These are phyloP conservation scores for Deakozyma indianensis DNA, from an alignment of 805 yeast species.

Conservation along the genomic window DNA sequence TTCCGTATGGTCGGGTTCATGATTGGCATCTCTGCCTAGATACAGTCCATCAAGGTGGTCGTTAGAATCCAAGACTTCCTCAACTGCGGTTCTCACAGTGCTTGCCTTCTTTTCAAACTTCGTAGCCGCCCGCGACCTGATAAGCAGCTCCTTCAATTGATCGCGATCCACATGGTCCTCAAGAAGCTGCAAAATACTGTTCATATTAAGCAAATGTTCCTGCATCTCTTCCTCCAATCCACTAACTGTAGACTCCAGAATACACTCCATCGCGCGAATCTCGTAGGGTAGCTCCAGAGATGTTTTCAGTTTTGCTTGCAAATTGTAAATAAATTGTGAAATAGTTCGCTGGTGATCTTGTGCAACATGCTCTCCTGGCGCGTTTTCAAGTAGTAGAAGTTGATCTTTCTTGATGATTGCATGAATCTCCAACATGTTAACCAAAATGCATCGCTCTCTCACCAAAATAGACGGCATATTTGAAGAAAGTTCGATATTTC, in stretches of 20 bases:
- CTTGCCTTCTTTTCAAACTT: slow-evolving; percentile 62
- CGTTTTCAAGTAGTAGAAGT: slow-evolving; percentile 50
- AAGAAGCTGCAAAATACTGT: slow-evolving; percentile 47
- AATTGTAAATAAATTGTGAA: slow-evolving; percentile 71
- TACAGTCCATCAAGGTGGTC: slow-evolving; percentile 76
- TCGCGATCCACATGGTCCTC: slow-evolving; percentile 73
- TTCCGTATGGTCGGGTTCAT: slow-evolving; percentile 40
- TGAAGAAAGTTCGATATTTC: slow-evolving; percentile 62
- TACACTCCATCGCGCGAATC: slow-evolving; percentile 70
- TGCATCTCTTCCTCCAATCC: slow-evolving; percentile 63
- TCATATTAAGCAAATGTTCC: slow-evolving; percentile 42
- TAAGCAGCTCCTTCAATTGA: slow-evolving; percentile 55
- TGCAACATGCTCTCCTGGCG: slow-evolving; percentile 13
- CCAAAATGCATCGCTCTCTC: slow-evolving; percentile 39
- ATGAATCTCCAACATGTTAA: slow-evolving; percentile 48
- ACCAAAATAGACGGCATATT: slow-evolving; percentile 55
- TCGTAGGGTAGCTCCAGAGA: slow-evolving; percentile 47
- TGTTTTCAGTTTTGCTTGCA: slow-evolving; percentile 46
- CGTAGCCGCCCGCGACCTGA: slow-evolving; percentile 56
- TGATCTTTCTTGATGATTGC: slow-evolving; percentile 42
- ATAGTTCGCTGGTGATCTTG: slow-evolving; percentile 42
- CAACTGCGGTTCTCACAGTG: slow-evolving; percentile 67
- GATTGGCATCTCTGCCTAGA: slow-evolving; percentile 27
- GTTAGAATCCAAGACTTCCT: slow-evolving; percentile 73
- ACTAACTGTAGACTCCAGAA: slow-evolving; percentile 67